These are phyloP conservation scores for Sanguinoderma infundibulare DNA, from an alignment of 1,284 basidiomycete species.

Conservation along the genomic window DNA sequence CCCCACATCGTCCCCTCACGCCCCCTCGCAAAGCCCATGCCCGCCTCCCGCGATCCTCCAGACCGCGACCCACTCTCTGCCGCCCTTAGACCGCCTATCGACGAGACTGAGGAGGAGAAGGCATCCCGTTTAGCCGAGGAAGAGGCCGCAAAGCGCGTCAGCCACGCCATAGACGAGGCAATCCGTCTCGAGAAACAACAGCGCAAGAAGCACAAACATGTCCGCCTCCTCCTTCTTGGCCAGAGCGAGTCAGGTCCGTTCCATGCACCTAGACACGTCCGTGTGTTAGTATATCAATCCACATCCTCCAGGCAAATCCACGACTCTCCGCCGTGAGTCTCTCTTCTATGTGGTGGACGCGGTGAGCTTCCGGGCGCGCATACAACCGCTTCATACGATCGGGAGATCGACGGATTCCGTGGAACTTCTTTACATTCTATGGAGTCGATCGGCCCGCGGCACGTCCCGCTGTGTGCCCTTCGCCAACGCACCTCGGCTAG, in stretches of 20 bases:
- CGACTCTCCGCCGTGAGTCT: conserved; percentile 72
- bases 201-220: conserved; percentile 65
- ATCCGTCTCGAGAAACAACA: conserved; percentile 66
- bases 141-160: conserved; percentile 63
- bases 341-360: not conserved
- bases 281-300: not conserved
- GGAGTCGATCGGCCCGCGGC: conserved; percentile 9
- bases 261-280: conserved; percentile 3
- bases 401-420: conserved; percentile 5
- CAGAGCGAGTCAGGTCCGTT: conserved; percentile 75
- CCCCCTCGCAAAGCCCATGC: conserved; percentile 50
- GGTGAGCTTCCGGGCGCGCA: conserved; percentile 4
- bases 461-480: conserved; percentile 6
- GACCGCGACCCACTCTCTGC: conserved; percentile 68
- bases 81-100: conserved; percentile 59
- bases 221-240: conserved; percentile 68
- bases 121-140: conserved; percentile 56
- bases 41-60: conserved; percentile 45
- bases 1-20: conserved; percentile 14
- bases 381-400: conserved; percentile 1
- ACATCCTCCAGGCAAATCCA: conserved; percentile 53
- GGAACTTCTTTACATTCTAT: conserved; percentile 12
- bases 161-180: conserved; percentile 68
- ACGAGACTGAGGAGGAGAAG: conserved; percentile 64
- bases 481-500: not conserved